Evolutionary conservation across 2,329 filamentous ascomycete genomes (phyloP), one percentile per base, ranked within the genome.

Genomic region (Colletotrichum sp.): DNA sequence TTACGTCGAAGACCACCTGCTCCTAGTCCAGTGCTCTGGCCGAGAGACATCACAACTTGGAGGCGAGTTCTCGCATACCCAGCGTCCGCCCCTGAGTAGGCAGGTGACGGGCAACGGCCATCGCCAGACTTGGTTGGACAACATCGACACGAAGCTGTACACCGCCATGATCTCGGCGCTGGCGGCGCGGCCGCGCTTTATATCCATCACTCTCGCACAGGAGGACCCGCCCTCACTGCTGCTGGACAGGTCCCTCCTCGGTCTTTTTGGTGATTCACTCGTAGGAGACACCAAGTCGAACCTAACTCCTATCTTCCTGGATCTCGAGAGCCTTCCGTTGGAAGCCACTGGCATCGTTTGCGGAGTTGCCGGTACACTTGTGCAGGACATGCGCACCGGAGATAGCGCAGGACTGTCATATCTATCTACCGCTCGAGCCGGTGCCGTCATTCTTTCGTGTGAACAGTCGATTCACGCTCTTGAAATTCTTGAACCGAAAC

Each of bases 341-440:
- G 95, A 98, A 83, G 96, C 95, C 9, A 98, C 96, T 0, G 96
- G 96, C 27, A 98, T 99, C 74, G 95, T 99, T 5, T 98, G 96
- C 79, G 96, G 97, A 32, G 95, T 99, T 3, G 96, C 96, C 0
- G 95, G 96, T 30, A 91, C 93, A 71, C 88, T 98, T 32, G 94
- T 96, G 1, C 92, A 94, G 66, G 94, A 94, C 61, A 93, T 95
- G 83, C 85, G 88, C 71, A 86, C 86, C 79, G 82, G 83, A 39
- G 86, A 87, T 75, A 89, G 85, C 78, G 91, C 95, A 1, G 96
- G 98, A 83, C 93, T 98, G 85, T 96, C 94, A 74, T 98, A 98
- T 83, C 87, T 98, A 77, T 97, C 94, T 76, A 98, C 96, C 0
- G 96, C 95, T 6, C 91, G 94, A 57, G 95, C 96, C 1, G 96